Conservation (phyloP, 2,329 filamentous ascomycete species). For the Fusarium anthophilum region DNA sequence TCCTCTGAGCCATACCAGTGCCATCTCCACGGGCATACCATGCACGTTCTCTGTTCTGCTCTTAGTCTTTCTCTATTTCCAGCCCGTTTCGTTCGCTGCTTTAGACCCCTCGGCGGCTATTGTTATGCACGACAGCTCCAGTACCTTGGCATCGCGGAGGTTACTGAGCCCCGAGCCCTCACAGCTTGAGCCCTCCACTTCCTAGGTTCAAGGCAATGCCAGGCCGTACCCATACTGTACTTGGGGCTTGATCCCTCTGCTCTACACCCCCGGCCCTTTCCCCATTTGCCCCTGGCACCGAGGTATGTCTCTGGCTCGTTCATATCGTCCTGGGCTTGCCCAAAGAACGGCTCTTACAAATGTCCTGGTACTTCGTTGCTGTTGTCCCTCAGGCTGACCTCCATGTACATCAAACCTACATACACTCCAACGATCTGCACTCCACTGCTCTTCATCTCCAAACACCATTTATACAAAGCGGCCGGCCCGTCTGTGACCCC, state of each 20-base stretch:
- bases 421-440: constrained; percentile 39
- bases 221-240: constrained; percentile 25
- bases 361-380: constrained; percentile 30
- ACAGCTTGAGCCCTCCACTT: constrained; percentile 19
- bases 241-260: constrained; percentile 30
- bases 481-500: constrained; percentile 37
- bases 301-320: constrained; percentile 25
- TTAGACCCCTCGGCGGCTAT: constrained; percentile 44
- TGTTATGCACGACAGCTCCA: constrained; percentile 45
- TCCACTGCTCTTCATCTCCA: constrained; percentile 42
- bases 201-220: constrained; percentile 31
- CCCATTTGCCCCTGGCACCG: constrained; percentile 25
- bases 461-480: constrained; percentile 44
- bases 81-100: constrained; percentile 29
- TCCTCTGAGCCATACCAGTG: constrained; percentile 15
- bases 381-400: constrained; percentile 21
- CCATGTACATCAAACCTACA: constrained; percentile 21
- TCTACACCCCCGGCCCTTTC: constrained; percentile 25
- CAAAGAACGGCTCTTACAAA: constrained; percentile 35
- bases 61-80: constrained; percentile 30
- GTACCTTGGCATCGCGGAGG: constrained; percentile 27
- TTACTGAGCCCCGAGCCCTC: constrained; percentile 5
- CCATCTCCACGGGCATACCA: constrained; percentile 37
- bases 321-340: constrained; percentile 34
- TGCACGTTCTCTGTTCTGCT: constrained; percentile 26